Conservation (phyloP, 2,329 filamentous ascomycete genomes). For the Diaporthe nobilis region DNA sequence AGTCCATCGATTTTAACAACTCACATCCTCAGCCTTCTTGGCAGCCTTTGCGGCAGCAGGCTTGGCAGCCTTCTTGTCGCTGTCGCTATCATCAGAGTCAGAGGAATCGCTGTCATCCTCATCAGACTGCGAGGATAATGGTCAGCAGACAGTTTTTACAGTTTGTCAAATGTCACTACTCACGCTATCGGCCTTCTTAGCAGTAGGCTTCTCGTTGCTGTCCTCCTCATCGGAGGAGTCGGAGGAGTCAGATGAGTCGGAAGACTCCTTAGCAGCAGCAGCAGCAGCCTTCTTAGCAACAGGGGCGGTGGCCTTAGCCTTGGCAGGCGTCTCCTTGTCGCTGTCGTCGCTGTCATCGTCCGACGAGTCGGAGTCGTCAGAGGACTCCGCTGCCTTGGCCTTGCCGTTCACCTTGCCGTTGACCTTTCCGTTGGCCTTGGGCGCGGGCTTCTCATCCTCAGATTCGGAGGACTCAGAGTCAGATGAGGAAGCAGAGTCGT, state of each 20-base stretch:
- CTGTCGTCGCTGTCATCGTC: conserved; percentile 49
- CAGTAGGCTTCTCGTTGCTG: conserved; percentile 43
- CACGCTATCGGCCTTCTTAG: conserved; percentile 43
- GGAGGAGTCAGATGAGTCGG: conserved; percentile 46
- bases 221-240: conserved; percentile 50
- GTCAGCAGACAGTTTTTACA: neutral
- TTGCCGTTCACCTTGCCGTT: conserved; percentile 51
- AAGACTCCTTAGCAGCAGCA: conserved; percentile 51
- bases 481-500: conserved; percentile 53
- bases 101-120: conserved; percentile 46
- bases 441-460: conserved; percentile 53
- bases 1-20: neutral
- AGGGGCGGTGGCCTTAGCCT: conserved; percentile 45
- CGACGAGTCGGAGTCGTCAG: conserved; percentile 54
- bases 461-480: conserved; percentile 54
- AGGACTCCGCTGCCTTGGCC: conserved; percentile 52
- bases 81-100: conserved; percentile 49
- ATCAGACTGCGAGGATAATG: conserved; percentile 37
- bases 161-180: neutral
- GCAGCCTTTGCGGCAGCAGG: conserved; percentile 45
- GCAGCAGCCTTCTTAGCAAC: conserved; percentile 46
- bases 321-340: conserved; percentile 49
- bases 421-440: conserved; percentile 47
- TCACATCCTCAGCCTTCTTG: conserved; percentile 44
- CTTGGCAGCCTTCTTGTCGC: conserved; percentile 48